Evolutionary conservation across 495 filamentous ascomycete species (phyloP), one percentile per base, ranked within the genome.

Genomic region (Talaromyces adpressus): DNA sequence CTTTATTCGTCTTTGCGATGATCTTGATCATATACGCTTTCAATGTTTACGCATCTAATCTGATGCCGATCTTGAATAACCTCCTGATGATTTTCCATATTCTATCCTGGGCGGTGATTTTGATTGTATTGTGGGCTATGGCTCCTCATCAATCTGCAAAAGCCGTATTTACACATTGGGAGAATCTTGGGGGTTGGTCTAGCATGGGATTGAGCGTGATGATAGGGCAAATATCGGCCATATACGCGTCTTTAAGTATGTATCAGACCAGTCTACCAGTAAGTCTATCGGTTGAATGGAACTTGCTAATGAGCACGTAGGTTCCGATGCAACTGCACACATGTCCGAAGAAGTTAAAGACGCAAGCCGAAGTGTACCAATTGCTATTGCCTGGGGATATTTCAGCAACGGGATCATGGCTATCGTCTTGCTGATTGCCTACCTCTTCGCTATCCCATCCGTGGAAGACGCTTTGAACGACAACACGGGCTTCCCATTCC

Each of bases 341-440:
- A 77, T 77, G 73, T 75, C 76, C 41, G 78, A 84, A 68, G 82
- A 84, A 68, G 71, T 83, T 34, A 72, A 72, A 51, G 77, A 82
- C 65, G 79, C 82, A 5, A 66, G 74, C 16, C 66, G 74, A 3
- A 67, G 76, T 23, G 73, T 84, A 8, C 82, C 82, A 0, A 71
- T 68, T 60, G 74, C 76, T 27, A 80, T 84, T 68, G 69, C 81
- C 9, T 76, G 75, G 63, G 75, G 76, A 22, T 72, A 71, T 6
- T 47, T 73, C 59, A 64, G 73, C 14, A 80, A 76, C 66, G 73
- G 73, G 0, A 65, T 73, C 36, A 63, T 80, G 4, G 79, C 74
- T 14, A 72, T 80, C 56, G 67, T 75, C 41, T 74, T 81, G 68
- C 64, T 82, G 4, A 66, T 84, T 51, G 76, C 81, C 4, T 68